These are phyloP conservation scores for Nymphaea thermarum DNA, from an alignment of 164 flowering plant species.

Conservation along the genomic window DNA sequence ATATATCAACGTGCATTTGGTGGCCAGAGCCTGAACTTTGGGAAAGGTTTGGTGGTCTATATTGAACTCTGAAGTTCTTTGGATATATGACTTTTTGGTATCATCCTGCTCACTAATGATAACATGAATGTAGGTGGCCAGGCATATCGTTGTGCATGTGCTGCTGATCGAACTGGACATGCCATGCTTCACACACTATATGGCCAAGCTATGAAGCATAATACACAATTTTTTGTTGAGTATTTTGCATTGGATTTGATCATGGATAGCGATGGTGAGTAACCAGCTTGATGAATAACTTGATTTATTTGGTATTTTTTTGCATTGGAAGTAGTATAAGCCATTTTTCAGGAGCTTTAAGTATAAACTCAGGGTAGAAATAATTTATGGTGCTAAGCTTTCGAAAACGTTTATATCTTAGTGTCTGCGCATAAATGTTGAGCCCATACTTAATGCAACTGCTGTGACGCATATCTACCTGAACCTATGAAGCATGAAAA, in stretches of 20 bases:
- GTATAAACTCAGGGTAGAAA: no score
- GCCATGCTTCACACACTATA: conserved; percentile 90
- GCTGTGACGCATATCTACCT: no score
- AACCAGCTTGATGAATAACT: no score
- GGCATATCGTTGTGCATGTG: conserved; percentile 99
- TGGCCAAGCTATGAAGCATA: conserved; percentile 98
- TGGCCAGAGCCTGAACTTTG: conserved; percentile 91
- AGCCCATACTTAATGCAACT: no score
- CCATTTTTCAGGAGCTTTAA: no score
- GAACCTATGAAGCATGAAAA: no score
- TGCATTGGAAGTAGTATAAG: no score
- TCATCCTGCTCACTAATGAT: conserved; percentile 1
- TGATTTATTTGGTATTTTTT: no score
- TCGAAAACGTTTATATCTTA: no score
- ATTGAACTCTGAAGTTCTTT: not conserved
- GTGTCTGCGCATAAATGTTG: no score
- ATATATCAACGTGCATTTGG: conserved; percentile 99
- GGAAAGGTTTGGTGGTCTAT: conserved; percentile 59
- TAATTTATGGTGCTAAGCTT: no score
- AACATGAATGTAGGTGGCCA: conserved; percentile 65
- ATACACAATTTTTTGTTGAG: conserved; percentile 94
- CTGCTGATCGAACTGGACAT: conserved; percentile 99
- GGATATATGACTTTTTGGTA: not conserved
- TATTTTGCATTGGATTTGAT: conserved; percentile 92
- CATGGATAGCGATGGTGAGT: conserved; percentile 77